Conservation (phyloP, 1,284 basidiomycete species). For the Leccinum olivaceoglutinosum region DNA sequence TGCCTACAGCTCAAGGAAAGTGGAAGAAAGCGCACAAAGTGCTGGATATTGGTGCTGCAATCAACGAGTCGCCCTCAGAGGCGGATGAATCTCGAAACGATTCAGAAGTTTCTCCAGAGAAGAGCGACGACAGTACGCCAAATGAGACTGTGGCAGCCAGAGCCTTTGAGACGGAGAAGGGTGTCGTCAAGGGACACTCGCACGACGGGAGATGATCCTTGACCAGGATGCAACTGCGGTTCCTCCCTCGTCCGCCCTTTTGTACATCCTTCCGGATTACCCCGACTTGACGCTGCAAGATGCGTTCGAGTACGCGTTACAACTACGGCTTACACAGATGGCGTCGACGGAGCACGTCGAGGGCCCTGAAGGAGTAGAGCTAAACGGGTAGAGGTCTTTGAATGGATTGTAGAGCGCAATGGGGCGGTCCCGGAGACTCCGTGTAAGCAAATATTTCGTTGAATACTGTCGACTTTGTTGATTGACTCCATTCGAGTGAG, state of each 20-base stretch:
- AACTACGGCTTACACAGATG: conserved; percentile 85
- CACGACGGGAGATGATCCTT: conserved; percentile 29
- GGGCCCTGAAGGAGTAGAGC: conserved; percentile 82
- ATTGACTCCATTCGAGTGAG: conserved; percentile 17
- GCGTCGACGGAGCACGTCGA: conserved; percentile 80
- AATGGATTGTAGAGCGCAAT: conserved; percentile 70
- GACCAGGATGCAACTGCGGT: conserved; percentile 33
- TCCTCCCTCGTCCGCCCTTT: conserved; percentile 44
- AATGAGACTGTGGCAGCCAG: neutral
- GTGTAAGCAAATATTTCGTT: conserved; percentile 14
- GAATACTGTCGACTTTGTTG: neutral
- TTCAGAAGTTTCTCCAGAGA: no score
- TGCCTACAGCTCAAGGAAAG: conserved; percentile 77
- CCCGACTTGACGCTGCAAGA: conserved; percentile 53
- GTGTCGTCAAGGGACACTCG: neutral
- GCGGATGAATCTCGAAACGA: no score
- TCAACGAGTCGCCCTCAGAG: no score
- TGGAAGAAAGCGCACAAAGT: conserved; percentile 33
- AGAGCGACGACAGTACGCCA: conserved; percentile 22
- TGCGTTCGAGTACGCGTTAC: conserved; percentile 73
- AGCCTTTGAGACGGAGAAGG: conserved; percentile 15
- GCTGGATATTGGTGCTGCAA: no score
- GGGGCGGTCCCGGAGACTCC: conserved; percentile 30
- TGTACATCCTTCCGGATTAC: conserved; percentile 50
- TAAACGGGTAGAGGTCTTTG: conserved; percentile 84